Base-by-base conservation (phyloP, 2,329 filamentous ascomycete genomes). In the Kalaharituber pfeilii region DNA sequence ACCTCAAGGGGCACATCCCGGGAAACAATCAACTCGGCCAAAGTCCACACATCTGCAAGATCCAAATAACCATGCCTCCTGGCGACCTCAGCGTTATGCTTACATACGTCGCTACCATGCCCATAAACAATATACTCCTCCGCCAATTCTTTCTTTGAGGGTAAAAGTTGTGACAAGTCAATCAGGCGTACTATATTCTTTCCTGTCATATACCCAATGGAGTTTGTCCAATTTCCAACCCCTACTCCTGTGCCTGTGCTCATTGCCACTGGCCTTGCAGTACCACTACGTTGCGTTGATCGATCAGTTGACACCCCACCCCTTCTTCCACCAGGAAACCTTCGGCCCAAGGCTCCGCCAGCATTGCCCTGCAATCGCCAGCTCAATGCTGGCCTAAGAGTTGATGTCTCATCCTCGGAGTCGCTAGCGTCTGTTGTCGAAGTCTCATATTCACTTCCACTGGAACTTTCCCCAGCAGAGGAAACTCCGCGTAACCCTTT, bases 61-160 rank as follows among this genome's bases (percentile, higher is more conserved):
- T 94, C 85, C 13, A 73, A 67, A 59, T 79, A 76, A 3, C 82
- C 84, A 61, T 82, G 75, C 58, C 78, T 80, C 60, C 79, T 75
- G 7, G 89, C 88, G 47, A 93, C 79, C 1, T 70, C 69, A 7
- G 87, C 85, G 66, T 98, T 98, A 63, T 93, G 82, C 45, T 77
- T 73, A 67, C 89, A 96, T 2, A 94, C 79, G 33, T 82, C 77
- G n/a, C 80, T 77, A 0, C 84, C 82, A 57, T 87, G 80, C 2
- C 87, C 87, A 66, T 91, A 88, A 13, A 95, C 83, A 24, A 76
- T 76, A 67, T 96, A 98, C 60, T 84, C 78, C 55, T 79, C 72
- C 1, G 87, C 91, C 57, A 95, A 75, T 53, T 79, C 75, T 56
- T 75, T 75, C 66, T 87, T 91, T 2, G 85, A 83, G 0, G 88